Percentiles rank a stretch among this genome's conserved stretches.
phyloP scores from a whole-genome alignment of 352 stramenopile species.

The Phytophthora cajani region DNA sequence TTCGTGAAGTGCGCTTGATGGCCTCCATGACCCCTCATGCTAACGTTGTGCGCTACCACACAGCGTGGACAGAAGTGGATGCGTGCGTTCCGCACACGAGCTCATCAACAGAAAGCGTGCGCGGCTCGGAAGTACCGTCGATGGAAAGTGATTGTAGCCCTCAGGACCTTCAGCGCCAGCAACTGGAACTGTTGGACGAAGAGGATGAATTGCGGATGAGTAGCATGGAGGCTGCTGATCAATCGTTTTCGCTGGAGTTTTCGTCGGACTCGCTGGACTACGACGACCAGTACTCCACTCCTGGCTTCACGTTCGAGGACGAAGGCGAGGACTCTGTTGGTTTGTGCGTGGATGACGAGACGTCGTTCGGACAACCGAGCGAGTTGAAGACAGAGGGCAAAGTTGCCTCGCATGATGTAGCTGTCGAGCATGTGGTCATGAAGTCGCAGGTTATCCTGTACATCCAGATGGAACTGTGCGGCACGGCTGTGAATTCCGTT shows the following conservation, averaged over 20 bases:
- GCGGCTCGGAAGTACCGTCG: constrained; percentile 45
- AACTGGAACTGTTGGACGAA: constrained; percentile 41
- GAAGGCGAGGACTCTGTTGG: constrained; percentile 51
- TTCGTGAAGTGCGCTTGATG: constrained; percentile 84
- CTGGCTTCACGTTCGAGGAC: constrained; percentile 67
- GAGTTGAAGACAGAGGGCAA: constrained; percentile 33
- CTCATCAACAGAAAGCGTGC: constrained; percentile 41
- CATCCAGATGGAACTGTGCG: constrained; percentile 84
- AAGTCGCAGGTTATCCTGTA: constrained; percentile 67
- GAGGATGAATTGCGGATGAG: constrained; percentile 33
- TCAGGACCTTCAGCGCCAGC: constrained; percentile 33
- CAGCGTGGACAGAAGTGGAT: constrained; percentile 77
- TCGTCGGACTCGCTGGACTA: constrained; percentile 59
- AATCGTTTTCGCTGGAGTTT: constrained; percentile 66
- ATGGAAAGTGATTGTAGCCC: constrained; percentile 26
- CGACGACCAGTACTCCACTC: constrained; percentile 57
- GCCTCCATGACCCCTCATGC: constrained; percentile 66
- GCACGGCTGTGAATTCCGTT: constrained; percentile 33
- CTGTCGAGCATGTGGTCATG: constrained; percentile 23
- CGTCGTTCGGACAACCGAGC: constrained; percentile 26
- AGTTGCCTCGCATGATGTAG: constrained; percentile 9
- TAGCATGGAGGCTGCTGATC: constrained; percentile 30
- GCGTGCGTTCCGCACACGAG: constrained; percentile 31
- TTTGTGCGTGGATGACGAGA: constrained; percentile 35
- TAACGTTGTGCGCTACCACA: constrained; percentile 87